phyloP scores from a whole-genome alignment of 495 filamentous ascomycete species.

The Penicillium diatomitis region DNA sequence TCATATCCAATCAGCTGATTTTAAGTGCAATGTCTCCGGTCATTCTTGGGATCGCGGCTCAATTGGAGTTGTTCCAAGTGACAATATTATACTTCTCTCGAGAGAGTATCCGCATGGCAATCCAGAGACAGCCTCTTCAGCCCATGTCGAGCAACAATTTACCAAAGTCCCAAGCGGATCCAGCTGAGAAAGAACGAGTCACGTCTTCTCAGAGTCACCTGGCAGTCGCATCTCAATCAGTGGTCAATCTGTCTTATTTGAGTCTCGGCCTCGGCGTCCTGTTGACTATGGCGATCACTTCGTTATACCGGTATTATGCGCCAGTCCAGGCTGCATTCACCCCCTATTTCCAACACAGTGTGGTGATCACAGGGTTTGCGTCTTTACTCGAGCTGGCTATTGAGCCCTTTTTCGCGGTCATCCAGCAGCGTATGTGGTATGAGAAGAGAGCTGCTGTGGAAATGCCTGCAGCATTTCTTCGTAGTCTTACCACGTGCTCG shows the following conservation, averaged over 20 bases:
- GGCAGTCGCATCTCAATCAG: slow-evolving; percentile 46
- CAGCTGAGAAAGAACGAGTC: too few species aligned
- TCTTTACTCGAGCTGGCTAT: slow-evolving; percentile 69
- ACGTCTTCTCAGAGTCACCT: slow-evolving; percentile 4
- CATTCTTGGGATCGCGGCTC: slow-evolving; percentile 72
- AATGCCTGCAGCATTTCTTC: slow-evolving; percentile 62
- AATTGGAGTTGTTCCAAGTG: slow-evolving; percentile 84
- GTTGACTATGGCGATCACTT: slow-evolving; percentile 50
- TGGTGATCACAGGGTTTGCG: slow-evolving; percentile 65
- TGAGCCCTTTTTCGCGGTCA: slow-evolving; percentile 78
- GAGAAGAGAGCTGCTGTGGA: slow-evolving; percentile 73
- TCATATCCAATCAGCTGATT: slow-evolving; percentile 80
- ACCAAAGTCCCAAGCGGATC: not conserved
- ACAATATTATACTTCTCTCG: slow-evolving; percentile 85
- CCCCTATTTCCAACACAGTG: slow-evolving; percentile 51
- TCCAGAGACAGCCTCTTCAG: slow-evolving; percentile 62
- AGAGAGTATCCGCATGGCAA: slow-evolving; percentile 75
- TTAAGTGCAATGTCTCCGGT: slow-evolving; percentile 78
- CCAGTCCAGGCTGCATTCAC: slow-evolving; percentile 43
- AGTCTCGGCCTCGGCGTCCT: slow-evolving; percentile 60
- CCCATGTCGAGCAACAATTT: slow-evolving; percentile 10
- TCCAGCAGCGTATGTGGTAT: slow-evolving; percentile 72
- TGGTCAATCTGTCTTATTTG: slow-evolving; percentile 82
- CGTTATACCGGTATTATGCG: slow-evolving; percentile 54
- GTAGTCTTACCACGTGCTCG: slow-evolving; percentile 63